Evolutionary conservation across 495 filamentous ascomycete species (phyloP), one percentile per base, ranked within the genome.

Genomic region (Filosporella fistucella): DNA sequence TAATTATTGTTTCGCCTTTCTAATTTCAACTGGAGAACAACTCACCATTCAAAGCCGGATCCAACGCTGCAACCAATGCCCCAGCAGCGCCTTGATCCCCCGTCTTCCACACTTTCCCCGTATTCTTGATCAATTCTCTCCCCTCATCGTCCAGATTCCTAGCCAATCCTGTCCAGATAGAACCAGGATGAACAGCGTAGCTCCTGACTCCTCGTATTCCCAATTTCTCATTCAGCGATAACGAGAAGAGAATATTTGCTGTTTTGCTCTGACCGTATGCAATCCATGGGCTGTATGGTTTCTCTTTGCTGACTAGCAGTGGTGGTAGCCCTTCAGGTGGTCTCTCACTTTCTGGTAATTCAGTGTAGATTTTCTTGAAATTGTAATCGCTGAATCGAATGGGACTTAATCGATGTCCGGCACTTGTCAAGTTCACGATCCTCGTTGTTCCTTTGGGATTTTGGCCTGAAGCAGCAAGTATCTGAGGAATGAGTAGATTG

Each of bases 221-320:
- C 32, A 75, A 45, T 16, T 66, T 62, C 12, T 63, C 45, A 23
- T 74, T 69, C 23, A 81, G 55, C 2, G 68, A 69, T 9, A 71
- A 30, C 7, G 76, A 74, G 40, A 81, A 79, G 32, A 82, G 48
- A n/a, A 82, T 67, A 47, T 81, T 84, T 21, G 78, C 80, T 25
- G 78, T 73, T 61, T 83, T 84, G 42, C 74, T 76, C 45, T 77
- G 69, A 11, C 67, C 74, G 34, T 83, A 82, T 8, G 75, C 73
- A 32, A 72, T 51, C 45, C 68, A 75, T 18, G 68, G 63, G 39
- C 76, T 69, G 57, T 81, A 85, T 0, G 42, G 62, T 13, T 76
- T 77, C 16, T 74, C 66, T 54, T n/a, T 73, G 20, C 60, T 56
- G 36, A 70, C 51, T 34, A 74, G 68, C 0, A 63, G 55, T 10